These are phyloP conservation scores for Aureobasidium sp. DNA, from an alignment of 2,329 filamentous ascomycete genomes.

Conservation along the genomic window DNA sequence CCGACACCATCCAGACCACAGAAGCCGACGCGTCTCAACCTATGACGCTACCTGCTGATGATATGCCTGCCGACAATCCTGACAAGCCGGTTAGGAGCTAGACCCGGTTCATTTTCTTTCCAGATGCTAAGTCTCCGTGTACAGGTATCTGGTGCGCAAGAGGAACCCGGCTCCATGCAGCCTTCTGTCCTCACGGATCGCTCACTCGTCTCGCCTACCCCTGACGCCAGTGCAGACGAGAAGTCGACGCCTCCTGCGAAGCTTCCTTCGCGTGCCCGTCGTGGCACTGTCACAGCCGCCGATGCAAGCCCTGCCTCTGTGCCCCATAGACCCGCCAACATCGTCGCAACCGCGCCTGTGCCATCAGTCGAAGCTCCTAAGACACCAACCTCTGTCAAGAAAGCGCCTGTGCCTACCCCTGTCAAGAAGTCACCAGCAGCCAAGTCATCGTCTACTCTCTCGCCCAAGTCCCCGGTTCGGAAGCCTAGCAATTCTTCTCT, in stretches of 20 bases:
- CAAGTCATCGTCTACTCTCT: conserved; percentile 12
- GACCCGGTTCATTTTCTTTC: background rate
- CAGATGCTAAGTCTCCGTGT: background rate
- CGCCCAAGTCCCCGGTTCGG: conserved; percentile 1
- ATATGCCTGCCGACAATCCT: conserved; percentile 30
- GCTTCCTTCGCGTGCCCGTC: conserved; percentile 14
- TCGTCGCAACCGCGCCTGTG: background rate
- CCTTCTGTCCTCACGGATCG: conserved; percentile 19
- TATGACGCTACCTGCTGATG: conserved; percentile 18
- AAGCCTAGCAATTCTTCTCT: conserved; percentile 26
- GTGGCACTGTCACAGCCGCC: conserved; percentile 4
- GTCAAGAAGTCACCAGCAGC: conserved; percentile 13
- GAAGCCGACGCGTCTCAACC: background rate
- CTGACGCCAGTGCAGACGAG: background rate
- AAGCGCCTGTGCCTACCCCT: conserved; percentile 15
- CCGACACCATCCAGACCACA: background rate
- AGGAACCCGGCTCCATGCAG: conserved; percentile 27
- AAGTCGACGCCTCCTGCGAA: background rate
- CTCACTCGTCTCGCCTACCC: conserved; percentile 10
- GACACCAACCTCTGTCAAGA: conserved; percentile 20
- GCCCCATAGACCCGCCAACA: conserved; percentile 1
- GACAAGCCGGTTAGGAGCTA: conserved; percentile 32
- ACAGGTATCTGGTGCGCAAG: conserved; percentile 32
- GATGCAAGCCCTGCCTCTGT: background rate
- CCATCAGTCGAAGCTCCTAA: background rate